Evolutionary conservation across 2,329 filamentous ascomycete species (phyloP).

Genomic region (Neobulgaria alba): DNA sequence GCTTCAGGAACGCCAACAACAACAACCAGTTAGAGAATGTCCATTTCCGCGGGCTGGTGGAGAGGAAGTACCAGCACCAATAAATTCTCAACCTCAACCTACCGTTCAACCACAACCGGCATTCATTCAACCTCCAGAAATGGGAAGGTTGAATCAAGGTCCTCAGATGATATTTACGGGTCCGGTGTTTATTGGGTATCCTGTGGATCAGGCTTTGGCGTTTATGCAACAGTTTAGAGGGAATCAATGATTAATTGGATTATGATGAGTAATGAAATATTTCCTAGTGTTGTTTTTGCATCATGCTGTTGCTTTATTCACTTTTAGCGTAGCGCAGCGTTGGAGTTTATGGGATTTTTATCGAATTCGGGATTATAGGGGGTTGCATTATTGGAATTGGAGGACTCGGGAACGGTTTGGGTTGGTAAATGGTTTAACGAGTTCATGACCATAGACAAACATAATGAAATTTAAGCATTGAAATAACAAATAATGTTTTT

Average conservation of each 20-base stretch:
- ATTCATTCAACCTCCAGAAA: slow-evolving; percentile 40
- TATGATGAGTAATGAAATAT: slow-evolving; percentile 3
- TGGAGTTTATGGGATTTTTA: slow-evolving; percentile 1
- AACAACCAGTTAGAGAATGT: slow-evolving; percentile 19
- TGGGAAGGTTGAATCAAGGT: slow-evolving; percentile 16
- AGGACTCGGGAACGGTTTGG: too few species aligned
- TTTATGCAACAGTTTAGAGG: slow-evolving; percentile 49
- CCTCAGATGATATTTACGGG: slow-evolving; percentile 84
- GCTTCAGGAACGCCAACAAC: slow-evolving; percentile 8
- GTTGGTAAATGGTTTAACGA: too few species aligned
- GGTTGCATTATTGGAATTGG: too few species aligned
- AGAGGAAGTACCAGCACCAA: slow-evolving; percentile 22
- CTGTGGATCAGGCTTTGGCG: slow-evolving; percentile 70
- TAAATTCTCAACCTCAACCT: slow-evolving; percentile 33
- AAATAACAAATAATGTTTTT: too few species aligned
- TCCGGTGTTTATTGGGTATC: slow-evolving; percentile 89
- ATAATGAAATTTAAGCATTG: too few species aligned
- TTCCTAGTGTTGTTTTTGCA: slow-evolving; percentile 1
- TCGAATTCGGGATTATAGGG: too few species aligned
- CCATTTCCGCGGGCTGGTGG: slow-evolving; percentile 32
- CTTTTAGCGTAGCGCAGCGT: slow-evolving; percentile 8
- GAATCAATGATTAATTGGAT: slow-evolving; percentile 16
- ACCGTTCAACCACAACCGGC: slow-evolving; percentile 36
- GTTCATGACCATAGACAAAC: too few species aligned
- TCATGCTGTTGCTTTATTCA: too few species aligned